Base-by-base conservation (phyloP, 2,329 filamentous ascomycete genomes). In the Emmonsiellopsis sp. region DNA sequence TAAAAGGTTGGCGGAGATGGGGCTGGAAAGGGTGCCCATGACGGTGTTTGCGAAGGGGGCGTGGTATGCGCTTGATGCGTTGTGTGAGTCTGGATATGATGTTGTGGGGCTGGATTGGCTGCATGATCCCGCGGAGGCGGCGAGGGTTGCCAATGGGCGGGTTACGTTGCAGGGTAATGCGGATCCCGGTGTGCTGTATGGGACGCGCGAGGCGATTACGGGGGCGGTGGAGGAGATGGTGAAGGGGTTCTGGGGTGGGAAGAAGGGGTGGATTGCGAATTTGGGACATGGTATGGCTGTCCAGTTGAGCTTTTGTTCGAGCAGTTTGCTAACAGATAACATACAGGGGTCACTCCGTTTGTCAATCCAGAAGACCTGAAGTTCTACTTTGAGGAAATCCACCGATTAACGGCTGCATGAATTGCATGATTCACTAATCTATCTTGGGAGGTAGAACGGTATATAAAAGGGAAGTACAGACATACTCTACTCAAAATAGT, bases 11-110 rank as follows among this genome's bases (percentile, higher is more conserved):
- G 76, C 80, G 61, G 86, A 88, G 67, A 78, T 94, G 66, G 84
- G 84, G 0, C 73, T 92, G 51, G 87, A 91, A 54, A 78, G 76
- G 9, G 92, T 98, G 2, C 93, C 93, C 2, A 96, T 97, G 91
- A 94, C 91, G 5, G 90, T 97, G 26, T 98, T 98, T 70, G 90
- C 93, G 37, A 98, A 98, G 76, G 93, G 93, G 9, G 92, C 93
- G 9, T 97, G 93, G 88, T 93, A 95, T 70, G 89, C 90, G 3
- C 78, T 98, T 48, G 88, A 96, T 62, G 84, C 87, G 34, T 81
- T 93, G 16, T 96, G 91, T 74, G 77, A 90, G 64, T 81, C 91
- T 13, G 91, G 90, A 41, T 98, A 97, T 76, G 82, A 97, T 65
- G 89, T 96, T 38, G 87, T 98, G 54, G 89, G 93, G 5, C 77